These are phyloP conservation scores for Sequoia sempervirens DNA, from an alignment of 75 land plant genomes.

Conservation along the genomic window DNA sequence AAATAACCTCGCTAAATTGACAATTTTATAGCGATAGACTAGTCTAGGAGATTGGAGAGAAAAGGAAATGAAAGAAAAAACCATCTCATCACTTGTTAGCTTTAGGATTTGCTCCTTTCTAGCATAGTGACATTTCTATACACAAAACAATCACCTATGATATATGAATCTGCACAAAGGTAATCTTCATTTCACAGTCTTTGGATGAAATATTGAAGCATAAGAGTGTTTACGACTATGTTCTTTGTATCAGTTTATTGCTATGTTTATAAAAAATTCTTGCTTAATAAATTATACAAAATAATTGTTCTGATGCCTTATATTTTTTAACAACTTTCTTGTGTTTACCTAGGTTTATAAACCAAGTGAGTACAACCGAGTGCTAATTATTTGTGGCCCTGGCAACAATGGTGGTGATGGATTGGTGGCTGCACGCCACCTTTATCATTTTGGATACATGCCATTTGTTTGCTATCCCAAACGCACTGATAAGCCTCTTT, in stretches of 20 bases:
- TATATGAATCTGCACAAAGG: not conserved
- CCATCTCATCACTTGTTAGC: not conserved
- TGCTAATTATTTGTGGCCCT: conserved; percentile 90
- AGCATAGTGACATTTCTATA: not conserved
- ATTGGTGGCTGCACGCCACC: conserved; percentile 93
- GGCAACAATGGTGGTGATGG: conserved; percentile 99
- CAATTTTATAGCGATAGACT: no score
- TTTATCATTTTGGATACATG: conserved; percentile 87
- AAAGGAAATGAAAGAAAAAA: not conserved
- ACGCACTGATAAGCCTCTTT: conserved; percentile 80
- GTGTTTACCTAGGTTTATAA: conserved; percentile 59
- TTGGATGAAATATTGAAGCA: not conserved
- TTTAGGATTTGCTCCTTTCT: not conserved
- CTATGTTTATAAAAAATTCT: not conserved
- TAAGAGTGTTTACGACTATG: not conserved
- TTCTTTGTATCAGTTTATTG: not conserved
- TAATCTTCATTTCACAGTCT: not conserved
- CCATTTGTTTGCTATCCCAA: conserved; percentile 82
- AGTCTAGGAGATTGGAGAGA: not conserved
- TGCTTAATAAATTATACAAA: not conserved
- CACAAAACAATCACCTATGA: not conserved
- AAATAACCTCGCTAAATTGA: not conserved
- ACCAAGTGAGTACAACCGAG: conserved; percentile 50
- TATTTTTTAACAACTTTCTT: not conserved
- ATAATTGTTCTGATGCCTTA: not conserved